phyloP scores from a whole-genome alignment of 2,329 filamentous ascomycete species.

The Trichoderma sp. region DNA sequence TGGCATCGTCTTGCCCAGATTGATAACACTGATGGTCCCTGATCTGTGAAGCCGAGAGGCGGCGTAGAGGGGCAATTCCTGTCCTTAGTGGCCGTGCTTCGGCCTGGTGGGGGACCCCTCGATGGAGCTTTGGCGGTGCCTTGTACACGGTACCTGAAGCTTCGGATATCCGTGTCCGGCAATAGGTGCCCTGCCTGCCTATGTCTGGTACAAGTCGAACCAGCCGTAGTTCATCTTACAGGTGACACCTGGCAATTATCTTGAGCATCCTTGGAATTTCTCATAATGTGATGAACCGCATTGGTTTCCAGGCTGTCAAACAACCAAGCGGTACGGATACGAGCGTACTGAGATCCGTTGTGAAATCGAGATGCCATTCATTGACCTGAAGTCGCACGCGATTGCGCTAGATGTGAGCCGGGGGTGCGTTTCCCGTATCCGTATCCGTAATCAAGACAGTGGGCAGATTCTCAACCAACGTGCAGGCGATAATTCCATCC shows the following conservation, averaged over 20 bases:
- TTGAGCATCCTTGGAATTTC: too few relatives aligned
- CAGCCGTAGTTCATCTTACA: too few relatives aligned
- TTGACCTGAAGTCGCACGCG: neutral
- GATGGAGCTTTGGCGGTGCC: neutral
- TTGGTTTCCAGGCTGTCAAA: too few relatives aligned
- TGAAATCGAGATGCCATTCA: neutral
- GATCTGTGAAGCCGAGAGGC: constrained; percentile 22
- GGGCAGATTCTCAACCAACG: neutral
- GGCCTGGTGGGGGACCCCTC: constrained; percentile 11
- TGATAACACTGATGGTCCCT: neutral
- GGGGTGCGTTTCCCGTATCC: constrained; percentile 15
- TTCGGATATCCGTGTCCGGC: too few relatives aligned
- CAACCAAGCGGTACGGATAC: too few relatives aligned
- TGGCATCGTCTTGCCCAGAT: neutral
- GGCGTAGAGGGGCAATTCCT: constrained; percentile 16
- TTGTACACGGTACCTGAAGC: neutral
- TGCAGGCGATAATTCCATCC: neutral
- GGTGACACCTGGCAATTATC: too few relatives aligned
- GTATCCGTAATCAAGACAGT: constrained; percentile 20
- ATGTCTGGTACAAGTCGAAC: too few relatives aligned
- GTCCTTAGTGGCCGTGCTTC: constrained; percentile 8
- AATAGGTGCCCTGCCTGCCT: too few relatives aligned
- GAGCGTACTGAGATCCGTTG: too few relatives aligned
- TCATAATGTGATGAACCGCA: too few relatives aligned
- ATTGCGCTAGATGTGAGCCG: constrained; percentile 11